These are phyloP conservation scores for Globisporangium sylvaticum DNA, from an alignment of 352 stramenopile species.

Conservation along the genomic window DNA sequence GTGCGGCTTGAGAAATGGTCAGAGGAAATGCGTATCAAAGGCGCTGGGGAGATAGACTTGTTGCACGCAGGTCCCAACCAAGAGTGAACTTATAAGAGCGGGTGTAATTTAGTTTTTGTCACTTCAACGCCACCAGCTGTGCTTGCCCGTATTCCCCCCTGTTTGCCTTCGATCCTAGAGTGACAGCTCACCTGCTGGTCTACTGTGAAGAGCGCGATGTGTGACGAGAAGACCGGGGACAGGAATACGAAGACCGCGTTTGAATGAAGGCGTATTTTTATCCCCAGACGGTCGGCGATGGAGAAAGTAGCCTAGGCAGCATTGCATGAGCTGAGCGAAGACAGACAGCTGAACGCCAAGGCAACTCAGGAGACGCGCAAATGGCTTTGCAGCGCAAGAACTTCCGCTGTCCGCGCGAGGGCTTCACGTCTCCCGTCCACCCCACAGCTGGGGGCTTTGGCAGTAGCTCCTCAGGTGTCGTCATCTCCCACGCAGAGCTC, in stretches of 20 bases:
- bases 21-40: not conserved
- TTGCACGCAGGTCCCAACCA: not conserved
- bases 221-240: too few relatives aligned
- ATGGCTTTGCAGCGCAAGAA: conserved; percentile 59
- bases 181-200: not conserved
- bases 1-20: not conserved
- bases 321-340: too few relatives aligned
- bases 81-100: conserved; percentile 10
- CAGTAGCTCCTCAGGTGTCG: conserved; percentile 9
- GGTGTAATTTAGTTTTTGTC: conserved; percentile 15
- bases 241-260: too few relatives aligned
- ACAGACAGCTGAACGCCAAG: not conserved
- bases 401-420: conserved; percentile 46
- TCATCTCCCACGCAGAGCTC: conserved; percentile 44
- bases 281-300: too few relatives aligned
- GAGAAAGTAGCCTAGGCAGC: too few relatives aligned
- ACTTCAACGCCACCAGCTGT: not conserved
- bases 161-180: not conserved
- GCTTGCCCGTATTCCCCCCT: not conserved
- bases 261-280: not conserved
- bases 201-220: too few relatives aligned
- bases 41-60: not conserved
- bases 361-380: not conserved
- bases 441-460: not conserved
- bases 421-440: conserved; percentile 15